Conservation (phyloP, 805 yeast species). For the Hanseniaspora occidentalis region DNA sequence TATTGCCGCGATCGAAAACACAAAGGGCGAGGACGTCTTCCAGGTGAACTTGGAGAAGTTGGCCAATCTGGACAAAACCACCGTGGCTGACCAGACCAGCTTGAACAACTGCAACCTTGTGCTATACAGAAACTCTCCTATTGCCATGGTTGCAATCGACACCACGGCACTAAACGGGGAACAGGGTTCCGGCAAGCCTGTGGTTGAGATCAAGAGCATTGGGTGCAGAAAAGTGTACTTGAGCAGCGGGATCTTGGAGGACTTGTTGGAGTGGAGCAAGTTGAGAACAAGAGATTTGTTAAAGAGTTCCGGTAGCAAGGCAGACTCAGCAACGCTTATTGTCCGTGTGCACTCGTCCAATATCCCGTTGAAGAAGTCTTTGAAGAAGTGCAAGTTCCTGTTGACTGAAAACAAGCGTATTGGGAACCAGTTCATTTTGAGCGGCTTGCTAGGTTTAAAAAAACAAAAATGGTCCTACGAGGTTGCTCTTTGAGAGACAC, state of each 20-base stretch:
- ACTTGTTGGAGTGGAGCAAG: constrained; percentile 51
- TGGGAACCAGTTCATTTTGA: constrained; percentile 18
- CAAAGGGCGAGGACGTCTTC: constrained; percentile 29
- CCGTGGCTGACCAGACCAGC: constrained; percentile 20
- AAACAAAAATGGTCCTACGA: constrained; percentile 21
- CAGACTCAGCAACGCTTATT: constrained; percentile 27
- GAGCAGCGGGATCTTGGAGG: constrained; percentile 49
- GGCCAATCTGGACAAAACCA: constrained; percentile 22
- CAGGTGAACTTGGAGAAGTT: constrained; percentile 40
- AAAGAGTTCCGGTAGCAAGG: constrained; percentile 21
- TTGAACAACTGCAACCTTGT: constrained; percentile 43
- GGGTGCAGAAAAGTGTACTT: constrained; percentile 60
- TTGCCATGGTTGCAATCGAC: constrained; percentile 40
- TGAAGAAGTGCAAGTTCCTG: constrained; percentile 33
- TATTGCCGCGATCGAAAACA: constrained; percentile 26
- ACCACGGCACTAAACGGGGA: constrained; percentile 11
- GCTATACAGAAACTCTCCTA: constrained; percentile 57
- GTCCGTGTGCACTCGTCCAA: constrained; percentile 46
- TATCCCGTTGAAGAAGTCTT: constrained; percentile 23
- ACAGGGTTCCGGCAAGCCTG: constrained; percentile 31
- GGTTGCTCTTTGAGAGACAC: neutral
- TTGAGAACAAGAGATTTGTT: constrained; percentile 31
- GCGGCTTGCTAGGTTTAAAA: constrained; percentile 21
- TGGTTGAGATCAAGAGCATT: constrained; percentile 41
- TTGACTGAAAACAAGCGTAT: constrained; percentile 21